Evolutionary conservation across 768 basidiomycete species (phyloP).

Genomic region (Pholiota microspora): DNA sequence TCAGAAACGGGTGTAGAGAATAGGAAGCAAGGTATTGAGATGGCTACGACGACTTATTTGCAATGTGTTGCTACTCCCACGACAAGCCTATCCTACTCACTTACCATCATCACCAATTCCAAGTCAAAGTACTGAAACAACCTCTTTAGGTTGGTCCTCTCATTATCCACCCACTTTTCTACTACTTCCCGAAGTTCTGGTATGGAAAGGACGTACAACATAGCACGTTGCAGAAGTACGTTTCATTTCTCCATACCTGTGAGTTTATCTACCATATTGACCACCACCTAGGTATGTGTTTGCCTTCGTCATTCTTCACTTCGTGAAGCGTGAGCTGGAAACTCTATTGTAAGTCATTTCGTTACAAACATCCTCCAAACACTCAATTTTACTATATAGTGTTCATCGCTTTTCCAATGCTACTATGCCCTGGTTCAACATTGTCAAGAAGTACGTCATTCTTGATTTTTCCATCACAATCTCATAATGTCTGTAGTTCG

Average conservation of each 20-base stretch:
- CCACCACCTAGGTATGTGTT: conserved; percentile 52
- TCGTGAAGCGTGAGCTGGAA: conserved; percentile 89
- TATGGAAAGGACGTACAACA: conserved; percentile 73
- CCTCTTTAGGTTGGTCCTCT: conserved; percentile 74
- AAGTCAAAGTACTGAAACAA: conserved; percentile 1
- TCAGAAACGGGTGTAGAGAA: too few relatives aligned
- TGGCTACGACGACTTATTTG: too few relatives aligned
- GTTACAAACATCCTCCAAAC: not conserved
- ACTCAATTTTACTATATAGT: conserved; percentile 32
- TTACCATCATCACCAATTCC: not conserved
- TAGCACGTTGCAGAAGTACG: conserved; percentile 75
- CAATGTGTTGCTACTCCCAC: too few relatives aligned
- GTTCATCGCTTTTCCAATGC: conserved; percentile 95
- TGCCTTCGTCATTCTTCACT: conserved; percentile 80
- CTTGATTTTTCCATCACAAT: not conserved
- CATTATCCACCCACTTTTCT: conserved; percentile 84
- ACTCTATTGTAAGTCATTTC: conserved; percentile 72
- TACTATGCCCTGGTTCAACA: conserved; percentile 84
- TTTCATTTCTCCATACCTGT: not conserved
- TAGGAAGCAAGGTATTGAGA: too few relatives aligned
- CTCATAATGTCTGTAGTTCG: conserved; percentile 50
- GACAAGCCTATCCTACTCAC: too few relatives aligned
- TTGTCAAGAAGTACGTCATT: conserved; percentile 81
- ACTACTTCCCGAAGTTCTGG: conserved; percentile 64
- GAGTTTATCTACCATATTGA: not conserved